Evolutionary conservation across 257 asterid genomes (phyloP), one percentile per base, ranked within the genome.

Genomic region (Scutellaria minor): DNA sequence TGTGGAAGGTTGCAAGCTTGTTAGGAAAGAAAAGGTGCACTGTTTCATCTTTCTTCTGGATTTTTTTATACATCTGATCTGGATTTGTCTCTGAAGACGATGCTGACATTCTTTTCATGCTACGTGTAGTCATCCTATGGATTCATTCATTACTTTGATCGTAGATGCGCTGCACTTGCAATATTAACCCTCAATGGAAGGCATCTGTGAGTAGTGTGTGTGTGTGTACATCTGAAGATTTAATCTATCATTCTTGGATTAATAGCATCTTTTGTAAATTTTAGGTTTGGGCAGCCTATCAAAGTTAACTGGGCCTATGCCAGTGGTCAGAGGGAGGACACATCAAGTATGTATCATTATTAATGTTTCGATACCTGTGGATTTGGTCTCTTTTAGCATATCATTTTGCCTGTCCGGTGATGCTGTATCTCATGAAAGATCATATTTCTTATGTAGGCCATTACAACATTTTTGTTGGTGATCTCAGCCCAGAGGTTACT

Each of bases 221-320:
- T 46, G 54, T 39, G 48, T 41, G 41, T 31, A 31, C 5, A 18
- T 18, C 18, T 31, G 15, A 55, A 5, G 37, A 31, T 22, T 35
- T 27, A 9, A 44, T 68, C 54, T 75, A 27, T 31, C 31, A 41
- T 54, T 66, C 7, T 56, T n/a, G 18, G 41, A 66, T 15, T 9
- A 69, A 55, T 70, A 18, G 45, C 60, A 75, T 66, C 61, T 61
- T 58, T 62, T 40, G 22, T 74, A 56, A 15, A 59, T 78, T 73
- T 55, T 84, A 93, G 98, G 86, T 93, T 93, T 88, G 98, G 98
- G 81, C 97, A 91, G 82, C 96, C 98, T 67, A 93, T 93, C 68
- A 93, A 93, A 84, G 98, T 89, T 68, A 93, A 91, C 78, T 94
- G 96, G 96, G 98, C 97, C 55, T 94, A 84, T 82, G 91, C 95